Conservation (phyloP, 352 stramenopile species). For the Phytophthora pinifolia region DNA sequence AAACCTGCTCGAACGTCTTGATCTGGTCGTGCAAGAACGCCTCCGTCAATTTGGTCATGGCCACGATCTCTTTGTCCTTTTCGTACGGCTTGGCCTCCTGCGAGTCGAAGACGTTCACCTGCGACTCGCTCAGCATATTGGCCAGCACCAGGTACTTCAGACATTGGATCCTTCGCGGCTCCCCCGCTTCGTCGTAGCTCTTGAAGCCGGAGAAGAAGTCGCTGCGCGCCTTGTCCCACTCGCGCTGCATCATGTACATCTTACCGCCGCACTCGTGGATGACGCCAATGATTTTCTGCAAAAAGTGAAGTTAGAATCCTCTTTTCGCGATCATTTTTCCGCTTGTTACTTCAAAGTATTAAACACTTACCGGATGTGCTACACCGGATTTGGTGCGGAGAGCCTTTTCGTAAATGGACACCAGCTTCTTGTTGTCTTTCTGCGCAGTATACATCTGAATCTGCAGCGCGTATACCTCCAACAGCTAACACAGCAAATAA, state of each 20-base stretch:
- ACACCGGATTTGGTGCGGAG: slow-evolving; percentile 89
- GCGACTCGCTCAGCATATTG: slow-evolving; percentile 94
- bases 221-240: slow-evolving; percentile 92
- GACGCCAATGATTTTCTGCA: slow-evolving; percentile 90
- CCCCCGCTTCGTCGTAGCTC: slow-evolving; percentile 95
- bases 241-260: slow-evolving; percentile 95
- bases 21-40: slow-evolving; percentile 96
- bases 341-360: too few species aligned
- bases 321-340: neutral
- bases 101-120: slow-evolving; percentile 96
- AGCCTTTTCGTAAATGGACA: slow-evolving; percentile 92
- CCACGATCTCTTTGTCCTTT: slow-evolving; percentile 94
- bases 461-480: slow-evolving; percentile 93
- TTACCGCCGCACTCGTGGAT: slow-evolving; percentile 96
- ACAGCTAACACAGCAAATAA: slow-evolving; percentile 47
- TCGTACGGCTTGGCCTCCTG: slow-evolving; percentile 93
- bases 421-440: slow-evolving; percentile 94
- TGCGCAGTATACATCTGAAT: slow-evolving; percentile 94
- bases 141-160: slow-evolving; percentile 95
- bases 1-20: slow-evolving; percentile 92
- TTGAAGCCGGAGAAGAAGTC: slow-evolving; percentile 97
- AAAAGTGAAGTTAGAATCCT: slow-evolving; percentile 1
- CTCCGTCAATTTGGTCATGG: slow-evolving; percentile 95
- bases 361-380: slow-evolving; percentile 71
- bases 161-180: slow-evolving; percentile 89